These are phyloP conservation scores for Agapanthus africanus DNA, from an alignment of 106 monocot species.

Conservation along the genomic window DNA sequence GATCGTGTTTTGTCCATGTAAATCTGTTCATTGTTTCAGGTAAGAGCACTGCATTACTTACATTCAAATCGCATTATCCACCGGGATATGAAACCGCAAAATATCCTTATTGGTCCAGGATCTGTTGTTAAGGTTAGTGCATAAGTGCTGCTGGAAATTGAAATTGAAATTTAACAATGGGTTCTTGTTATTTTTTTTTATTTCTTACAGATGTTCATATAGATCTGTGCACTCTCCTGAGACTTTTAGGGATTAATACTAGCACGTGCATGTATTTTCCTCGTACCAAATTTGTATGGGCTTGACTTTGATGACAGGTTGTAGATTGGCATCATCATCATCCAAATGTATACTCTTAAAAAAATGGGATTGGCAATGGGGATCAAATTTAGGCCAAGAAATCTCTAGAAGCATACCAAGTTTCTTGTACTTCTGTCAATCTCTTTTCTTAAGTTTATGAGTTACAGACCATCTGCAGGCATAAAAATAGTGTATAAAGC, in stretches of 20 bases:
- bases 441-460: not conserved
- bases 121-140: conserved; percentile 86
- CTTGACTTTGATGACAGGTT: not conserved
- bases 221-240: not conserved
- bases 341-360: not conserved
- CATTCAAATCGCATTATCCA: conserved; percentile 99
- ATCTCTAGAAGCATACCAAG: not conserved
- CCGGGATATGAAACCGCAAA: conserved; percentile 99
- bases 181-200: not conserved
- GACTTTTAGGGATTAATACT: not conserved
- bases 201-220: no score
- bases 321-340: not conserved
- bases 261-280: not conserved
- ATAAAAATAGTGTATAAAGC: not conserved
- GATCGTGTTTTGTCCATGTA: not conserved
- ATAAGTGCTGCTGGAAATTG: conserved; percentile 6
- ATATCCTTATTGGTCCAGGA: conserved; percentile 88
- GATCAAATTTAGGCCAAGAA: not conserved
- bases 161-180: not conserved
- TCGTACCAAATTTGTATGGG: not conserved
- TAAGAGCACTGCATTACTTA: conserved; percentile 87
- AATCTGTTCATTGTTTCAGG: conserved; percentile 36
- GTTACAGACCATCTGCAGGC: not conserved
- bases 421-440: not conserved
- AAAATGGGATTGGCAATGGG: not conserved